These are phyloP conservation scores for Xerocomus nothofagi DNA, from an alignment of 1,284 basidiomycete genomes.

Conservation along the genomic window DNA sequence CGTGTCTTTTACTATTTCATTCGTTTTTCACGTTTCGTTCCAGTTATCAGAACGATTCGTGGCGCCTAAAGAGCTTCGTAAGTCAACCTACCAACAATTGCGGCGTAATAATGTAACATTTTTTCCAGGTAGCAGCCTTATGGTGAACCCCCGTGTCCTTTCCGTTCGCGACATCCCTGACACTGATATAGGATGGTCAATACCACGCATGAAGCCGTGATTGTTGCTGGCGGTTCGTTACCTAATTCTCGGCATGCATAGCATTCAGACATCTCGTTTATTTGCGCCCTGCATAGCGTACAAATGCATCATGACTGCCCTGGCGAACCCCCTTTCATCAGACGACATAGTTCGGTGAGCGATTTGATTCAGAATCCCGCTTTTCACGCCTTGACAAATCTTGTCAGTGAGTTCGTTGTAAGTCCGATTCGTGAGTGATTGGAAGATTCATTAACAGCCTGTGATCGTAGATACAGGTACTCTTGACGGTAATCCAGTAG, in stretches of 20 bases:
- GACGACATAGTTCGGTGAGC: not conserved
- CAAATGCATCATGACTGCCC: not conserved
- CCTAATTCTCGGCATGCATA: not conserved
- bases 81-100: not conserved
- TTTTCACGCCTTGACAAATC: not conserved
- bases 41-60: conserved; percentile 13
- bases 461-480: conserved; percentile 1
- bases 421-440: not conserved
- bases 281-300: not conserved
- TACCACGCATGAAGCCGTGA: conserved; percentile 11
- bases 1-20: not conserved
- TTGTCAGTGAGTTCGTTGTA: conserved; percentile 19
- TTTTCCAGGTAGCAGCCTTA: conserved; percentile 8
- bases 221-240: conserved; percentile 9
- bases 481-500: not conserved
- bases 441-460: not conserved
- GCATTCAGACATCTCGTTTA: not conserved
- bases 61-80: conserved; percentile 12
- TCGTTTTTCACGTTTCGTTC: not conserved
- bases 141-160: not conserved
- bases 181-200: conserved; percentile 1
- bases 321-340: not conserved
- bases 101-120: not conserved
- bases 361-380: not conserved
- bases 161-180: not conserved